Percentiles rank a stretch among this genome's conserved stretches.
These are phyloP conservation scores for Solanum hybrid DNA, from an alignment of 305 asterid species.

Conservation along the genomic window DNA sequence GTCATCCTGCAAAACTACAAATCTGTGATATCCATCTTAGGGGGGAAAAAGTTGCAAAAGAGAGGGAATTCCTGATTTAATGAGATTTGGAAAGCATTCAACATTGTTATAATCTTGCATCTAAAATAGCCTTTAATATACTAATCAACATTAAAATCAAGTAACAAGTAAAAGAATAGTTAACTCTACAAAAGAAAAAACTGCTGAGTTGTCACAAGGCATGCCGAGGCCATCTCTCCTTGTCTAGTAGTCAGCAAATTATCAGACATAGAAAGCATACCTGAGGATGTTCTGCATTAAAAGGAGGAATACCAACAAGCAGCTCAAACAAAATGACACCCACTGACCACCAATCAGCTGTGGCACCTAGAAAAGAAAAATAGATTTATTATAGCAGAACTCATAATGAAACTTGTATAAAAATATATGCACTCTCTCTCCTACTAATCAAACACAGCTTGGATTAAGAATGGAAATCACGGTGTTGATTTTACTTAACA, in stretches of 20 bases:
- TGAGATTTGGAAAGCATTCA: neutral
- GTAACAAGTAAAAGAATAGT: neutral
- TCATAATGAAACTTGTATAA: neutral
- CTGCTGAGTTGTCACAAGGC: neutral
- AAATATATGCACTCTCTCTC: neutral
- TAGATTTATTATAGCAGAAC: neutral
- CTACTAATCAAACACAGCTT: neutral
- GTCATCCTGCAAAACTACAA: neutral
- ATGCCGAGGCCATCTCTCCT: neutral
- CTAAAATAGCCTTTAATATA: neutral
- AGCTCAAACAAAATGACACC: constrained; percentile 91
- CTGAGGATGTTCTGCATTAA: constrained; percentile 92
- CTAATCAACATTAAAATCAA: neutral
- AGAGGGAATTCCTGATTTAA: neutral
- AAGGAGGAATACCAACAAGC: constrained; percentile 92
- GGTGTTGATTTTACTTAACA: neutral
- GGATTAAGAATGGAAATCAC: neutral
- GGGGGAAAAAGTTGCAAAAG: neutral
- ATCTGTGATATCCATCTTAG: neutral
- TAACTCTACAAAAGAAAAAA: neutral
- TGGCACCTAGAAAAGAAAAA: constrained; percentile 46
- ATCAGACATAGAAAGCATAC: constrained; percentile 24
- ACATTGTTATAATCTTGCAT: neutral
- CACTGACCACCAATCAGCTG: constrained; percentile 99
- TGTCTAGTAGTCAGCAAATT: neutral